Evolutionary conservation across 2,329 filamentous ascomycete genomes (phyloP), one percentile per base, ranked within the genome.

Genomic region (Coniochaeta hoffmannii): DNA sequence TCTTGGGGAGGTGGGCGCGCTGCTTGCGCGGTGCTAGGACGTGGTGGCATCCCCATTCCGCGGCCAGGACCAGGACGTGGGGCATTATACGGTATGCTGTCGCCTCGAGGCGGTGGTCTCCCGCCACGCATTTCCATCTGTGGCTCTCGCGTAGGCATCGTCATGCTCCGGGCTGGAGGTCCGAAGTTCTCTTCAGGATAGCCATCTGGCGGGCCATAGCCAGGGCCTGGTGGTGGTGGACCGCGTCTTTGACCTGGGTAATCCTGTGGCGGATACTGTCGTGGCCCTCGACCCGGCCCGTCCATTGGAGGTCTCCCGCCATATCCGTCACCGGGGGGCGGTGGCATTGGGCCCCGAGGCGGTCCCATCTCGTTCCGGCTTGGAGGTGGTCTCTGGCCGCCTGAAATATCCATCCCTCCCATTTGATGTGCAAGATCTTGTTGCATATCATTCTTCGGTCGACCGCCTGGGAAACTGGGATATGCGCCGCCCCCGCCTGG

Each of bases 121-220:
- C 59, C 65, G 51, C 69, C 65, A 7, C 63, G 65, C 67, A 72
- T 72, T 32, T 73, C 69, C 61, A 72, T 69, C 17, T 69, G 67
- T 11, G 30, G 22, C 14, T 77, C 73, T 55, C 79, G 75, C 3
- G 73, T 66, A 1, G 82, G 81, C 79, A 85, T 82, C 5, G 83
- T 86, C 76, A 79, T 81, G 56, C 82, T 86, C 61, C 83, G 74
- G n/a, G 70, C 64, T 9, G 79, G 80, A 2, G 78, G 76, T 0
- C 73, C 79, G 60, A 79, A 83, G 6, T 67, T 68, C 50, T 74
- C 70, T 17, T 74, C 70, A 9, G 66, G 38, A 59, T 71, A 73
- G 3, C 55, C 62, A 3, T 50, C 55, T 6, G 60, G 59, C 6
- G 62, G 62, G 7, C 61, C 64, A 50, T 64, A 67, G 3, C 61